Conservation (phyloP, 495 filamentous ascomycete genomes). For the Tuber indicum region DNA sequence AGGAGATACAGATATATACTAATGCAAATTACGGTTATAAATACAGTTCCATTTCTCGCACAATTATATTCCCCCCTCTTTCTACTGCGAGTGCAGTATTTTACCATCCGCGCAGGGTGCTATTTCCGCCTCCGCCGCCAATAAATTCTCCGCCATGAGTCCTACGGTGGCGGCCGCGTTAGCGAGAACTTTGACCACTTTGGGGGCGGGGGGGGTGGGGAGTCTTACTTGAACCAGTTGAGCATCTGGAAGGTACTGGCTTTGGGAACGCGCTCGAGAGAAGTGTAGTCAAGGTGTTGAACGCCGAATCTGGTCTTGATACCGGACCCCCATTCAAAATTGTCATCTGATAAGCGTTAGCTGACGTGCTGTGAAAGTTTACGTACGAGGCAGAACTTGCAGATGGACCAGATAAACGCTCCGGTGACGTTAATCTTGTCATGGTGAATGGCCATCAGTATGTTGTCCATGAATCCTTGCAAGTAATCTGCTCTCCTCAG, state of each 20-base stretch:
- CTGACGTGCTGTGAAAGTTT: neutral
- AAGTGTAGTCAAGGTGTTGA: constrained; percentile 46
- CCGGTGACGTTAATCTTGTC: constrained; percentile 47
- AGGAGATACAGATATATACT: neutral
- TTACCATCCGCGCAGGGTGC: neutral
- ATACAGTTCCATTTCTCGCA: neutral
- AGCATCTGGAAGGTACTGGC: constrained; percentile 46
- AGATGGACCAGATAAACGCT: constrained; percentile 46
- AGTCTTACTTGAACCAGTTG: constrained; percentile 45
- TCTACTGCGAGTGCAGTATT: neutral
- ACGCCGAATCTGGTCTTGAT: constrained; percentile 44
- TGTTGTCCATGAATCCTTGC: constrained; percentile 46
- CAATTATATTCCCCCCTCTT: neutral
- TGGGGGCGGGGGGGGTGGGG: neutral
- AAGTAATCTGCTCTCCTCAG: constrained; percentile 44
- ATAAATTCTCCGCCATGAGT: constrained; percentile 25
- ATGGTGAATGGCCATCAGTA: constrained; percentile 40
- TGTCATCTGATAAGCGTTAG: constrained; percentile 40
- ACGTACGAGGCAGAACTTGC: constrained; percentile 18
- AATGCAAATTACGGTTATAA: constrained; percentile 1
- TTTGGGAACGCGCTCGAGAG: constrained; percentile 45
- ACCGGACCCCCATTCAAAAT: constrained; percentile 47
- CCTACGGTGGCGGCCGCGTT: neutral
- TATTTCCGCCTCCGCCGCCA: constrained; percentile 10
- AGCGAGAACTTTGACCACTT: neutral